These are phyloP conservation scores for Leptodermis oblonga DNA, from an alignment of 257 asterid species.

Conservation along the genomic window DNA sequence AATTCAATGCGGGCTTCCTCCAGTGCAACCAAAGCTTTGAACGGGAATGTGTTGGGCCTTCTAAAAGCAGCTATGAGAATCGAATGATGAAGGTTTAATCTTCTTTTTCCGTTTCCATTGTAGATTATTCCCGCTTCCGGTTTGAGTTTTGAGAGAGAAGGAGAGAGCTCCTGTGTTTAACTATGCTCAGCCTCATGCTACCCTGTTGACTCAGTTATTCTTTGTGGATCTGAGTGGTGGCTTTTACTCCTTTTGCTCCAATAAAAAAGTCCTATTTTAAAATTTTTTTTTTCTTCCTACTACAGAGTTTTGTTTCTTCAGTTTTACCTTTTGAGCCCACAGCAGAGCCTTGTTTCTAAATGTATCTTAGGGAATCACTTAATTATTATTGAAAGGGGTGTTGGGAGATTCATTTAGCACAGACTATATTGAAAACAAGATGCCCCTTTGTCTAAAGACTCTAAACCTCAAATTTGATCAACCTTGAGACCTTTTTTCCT, in stretches of 20 bases:
- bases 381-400: not conserved
- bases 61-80: conserved; percentile 68
- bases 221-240: not conserved
- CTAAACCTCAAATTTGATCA: not conserved
- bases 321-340: no score
- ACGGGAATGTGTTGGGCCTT: conserved; percentile 84
- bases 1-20: conserved; percentile 87
- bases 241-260: not conserved
- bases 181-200: not conserved
- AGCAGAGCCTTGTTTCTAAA: not conserved
- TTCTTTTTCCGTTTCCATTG: not conserved
- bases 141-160: conserved; percentile 3
- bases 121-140: not conserved
- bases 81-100: conserved; percentile 81
- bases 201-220: not conserved
- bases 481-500: no score
- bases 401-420: no score
- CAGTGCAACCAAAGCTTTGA: conserved; percentile 90
- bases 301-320: no score
- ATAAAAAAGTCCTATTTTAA: no score
- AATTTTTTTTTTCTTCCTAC: no score
- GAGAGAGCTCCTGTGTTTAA: not conserved
- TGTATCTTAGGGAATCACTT: not conserved
- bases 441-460: not conserved
- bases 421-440: not conserved